Conservation (phyloP, 164 flowering plant genomes). For the Buxus sempervirens region DNA sequence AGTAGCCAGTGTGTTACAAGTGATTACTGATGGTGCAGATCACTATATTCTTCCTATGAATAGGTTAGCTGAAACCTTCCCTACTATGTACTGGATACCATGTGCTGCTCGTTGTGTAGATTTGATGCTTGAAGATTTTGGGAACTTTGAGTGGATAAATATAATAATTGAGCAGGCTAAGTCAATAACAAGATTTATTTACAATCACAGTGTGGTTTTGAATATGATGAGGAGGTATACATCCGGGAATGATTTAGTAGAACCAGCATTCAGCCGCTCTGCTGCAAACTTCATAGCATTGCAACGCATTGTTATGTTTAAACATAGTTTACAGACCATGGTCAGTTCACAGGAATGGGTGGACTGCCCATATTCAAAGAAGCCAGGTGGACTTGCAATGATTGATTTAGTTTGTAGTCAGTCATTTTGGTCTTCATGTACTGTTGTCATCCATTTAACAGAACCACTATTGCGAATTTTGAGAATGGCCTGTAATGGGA, state of each 20-base stretch:
- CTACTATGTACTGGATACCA: slow-evolving; percentile 69
- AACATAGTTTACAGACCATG: slow-evolving; percentile 60
- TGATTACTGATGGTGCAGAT: slow-evolving; percentile 58
- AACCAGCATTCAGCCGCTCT: slow-evolving; percentile 34
- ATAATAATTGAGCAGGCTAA: slow-evolving; percentile 52
- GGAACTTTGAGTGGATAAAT: slow-evolving; percentile 55
- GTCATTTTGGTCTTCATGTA: slow-evolving; percentile 72
- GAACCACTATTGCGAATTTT: slow-evolving; percentile 59
- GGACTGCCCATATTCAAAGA: slow-evolving; percentile 58
- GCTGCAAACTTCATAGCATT: slow-evolving; percentile 64
- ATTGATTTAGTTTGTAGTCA: slow-evolving; percentile 47
- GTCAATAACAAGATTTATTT: slow-evolving; percentile 64
- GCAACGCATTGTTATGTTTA: slow-evolving; percentile 53
- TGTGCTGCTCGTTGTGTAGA: slow-evolving; percentile 64
- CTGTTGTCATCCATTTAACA: slow-evolving; percentile 37
- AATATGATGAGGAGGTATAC: slow-evolving; percentile 67
- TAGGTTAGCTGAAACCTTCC: slow-evolving; percentile 52
- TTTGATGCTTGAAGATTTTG: slow-evolving; percentile 71
- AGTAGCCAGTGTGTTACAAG: slow-evolving; percentile 63
- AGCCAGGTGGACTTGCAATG: slow-evolving; percentile 47
- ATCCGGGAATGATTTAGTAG: slow-evolving; percentile 64
- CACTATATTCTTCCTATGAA: slow-evolving; percentile 52
- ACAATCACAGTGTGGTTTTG: slow-evolving; percentile 52
- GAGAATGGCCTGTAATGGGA: slow-evolving; percentile 53
- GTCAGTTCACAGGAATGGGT: slow-evolving; percentile 89